Base-by-base conservation (phyloP, 768 basidiomycete genomes). In the Kwoniella botswanensis region DNA sequence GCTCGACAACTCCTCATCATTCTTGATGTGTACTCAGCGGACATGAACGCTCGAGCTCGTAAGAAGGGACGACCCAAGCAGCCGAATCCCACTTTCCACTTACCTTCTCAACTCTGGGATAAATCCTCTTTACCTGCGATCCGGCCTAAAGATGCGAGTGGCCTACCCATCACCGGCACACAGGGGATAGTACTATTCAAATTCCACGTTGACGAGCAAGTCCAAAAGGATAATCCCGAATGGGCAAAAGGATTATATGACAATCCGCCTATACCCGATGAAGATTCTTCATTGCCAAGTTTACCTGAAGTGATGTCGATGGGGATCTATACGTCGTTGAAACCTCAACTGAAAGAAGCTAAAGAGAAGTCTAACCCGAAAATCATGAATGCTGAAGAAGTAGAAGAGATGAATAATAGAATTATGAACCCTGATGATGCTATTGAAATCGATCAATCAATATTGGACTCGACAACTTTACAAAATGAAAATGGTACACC, bases 181-280 rank as follows among this genome's bases (percentile, higher is more conserved):
- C 63, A 44, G 26, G 80, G 80, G 4, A 72, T 79, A 29, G 63
- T 81, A 52, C 65, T 81, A 7, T 81, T 78, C 78, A 73, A 65
- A 62, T 81, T 79, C 65, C 80, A 81, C 59, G 80, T 79, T 41
- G 74, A 79, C 58, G 76, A 76, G 21, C 42, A 62, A 17, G 74
- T 81, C 7, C 73, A 76, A 41, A 29, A 21, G 15, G 68, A 71
- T 15, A 59, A 76, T 57, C 75, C 80, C 24, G 73, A 74, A 22
- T 81, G 80, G 80, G 72, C 78, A 2, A 42, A 68, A 52, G 78
- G 76, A 7, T 62, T 81, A 53, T 81, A 81, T 65, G 78, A 79
- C 52, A 76, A 75, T 50, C 80, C 80, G 13, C 80, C 80, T 10
- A 71, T 79, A 12, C 74, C 76, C 10, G 72, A 75, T 7, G 71